Base-by-base conservation (phyloP, 768 basidiomycete species). In the Macrolepiota albuminosa region DNA sequence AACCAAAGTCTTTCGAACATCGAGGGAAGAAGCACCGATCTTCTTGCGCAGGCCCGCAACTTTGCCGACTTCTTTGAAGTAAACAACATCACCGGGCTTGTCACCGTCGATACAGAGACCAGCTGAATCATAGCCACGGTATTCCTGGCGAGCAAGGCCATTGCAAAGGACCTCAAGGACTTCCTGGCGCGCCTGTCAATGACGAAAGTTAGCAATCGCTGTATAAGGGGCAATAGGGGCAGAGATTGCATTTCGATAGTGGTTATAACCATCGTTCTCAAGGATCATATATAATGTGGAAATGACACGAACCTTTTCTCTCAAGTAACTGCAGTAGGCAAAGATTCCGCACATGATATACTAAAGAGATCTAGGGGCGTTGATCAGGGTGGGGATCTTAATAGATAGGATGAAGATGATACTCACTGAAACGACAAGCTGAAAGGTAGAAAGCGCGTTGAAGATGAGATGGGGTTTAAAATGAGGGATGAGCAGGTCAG, bases 61-160 rank as follows among this genome's bases (percentile, higher is more conserved):
- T 74, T 99, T 99, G 73, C 97, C 97, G 54, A 98, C 97, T 73
- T 96, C 89, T 80, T 97, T 98, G 86, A 95, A 98, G 78, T 86
- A 93, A 52, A 90, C 61, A 50, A 93, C 81, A 51, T 87, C 76
- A 48, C 86, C 86, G 1, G 85, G 76, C 66, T 87, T 86, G 78
- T 98, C 95, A 45, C 95, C 96, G 69, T 99, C 97, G 65, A 98
- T 84, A 60, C 87, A 87, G 47, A 94, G 75, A 67, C 92, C 92
- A 24, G 96, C 97, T 65, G 91, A 94, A 72, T 99, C 97, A 71
- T 99, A 99, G 43, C 97, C 97, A 71, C 97, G 90, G 75, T 99
- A 99, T 73, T 99, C 97, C 66, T 98, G 87, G 61, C 97, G 88
- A 56, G 91, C 87, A 61, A 99, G 89, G 63, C 95, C 97, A 58